Evolutionary conservation across 1,284 basidiomycete species (phyloP), one percentile per base, ranked within the genome.

Genomic region (Microbotryomycetes sp.): DNA sequence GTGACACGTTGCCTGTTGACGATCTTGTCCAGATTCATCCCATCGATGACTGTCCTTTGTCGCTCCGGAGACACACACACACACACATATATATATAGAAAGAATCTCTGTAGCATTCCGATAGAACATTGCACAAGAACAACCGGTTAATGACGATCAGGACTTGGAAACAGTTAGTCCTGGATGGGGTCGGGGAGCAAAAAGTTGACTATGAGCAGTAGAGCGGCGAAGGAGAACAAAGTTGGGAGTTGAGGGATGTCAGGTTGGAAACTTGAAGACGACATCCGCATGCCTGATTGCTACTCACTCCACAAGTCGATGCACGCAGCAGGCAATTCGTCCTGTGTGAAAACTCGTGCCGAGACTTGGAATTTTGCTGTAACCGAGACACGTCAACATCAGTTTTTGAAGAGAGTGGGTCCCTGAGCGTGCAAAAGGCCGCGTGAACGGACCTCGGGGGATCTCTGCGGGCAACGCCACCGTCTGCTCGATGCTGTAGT

Each of bases 401-500:
- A 41, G 18, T 41, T 11, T 41, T 11, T 9, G 18, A 41, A 41
- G 35, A 52, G 46, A 61, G 16, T 4, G n/a, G 21, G 41, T n/a
- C n/a, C 23, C 18, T 15, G 11, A 18, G 46, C 29, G 57, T 61
- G 48, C 1, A 24, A n/a, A 13, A 21, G 27, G 18, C 3, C 3
- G n/a, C 21, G 2, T 59, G n/a, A 27, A 73, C 83, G 59, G 63
- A 89, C 91, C 90, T 75, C 78, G 81, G 2, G 92, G 92, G 59
- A 97, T 92, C 78, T 96, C 90, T 70, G 81, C 87, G 13, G 92
- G 92, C 15, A 96, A 79, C 9, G 81, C 79, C 55, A 94, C 90
- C 0, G 84, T 89, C 71, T 96, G 90, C 11, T 77, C 76, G 51
- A 96, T 83, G 11, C 73, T 77, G 75, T 96, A 86, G 0, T 78